Conservation (phyloP, 179 eudicot species). For the Drosera spatulata region DNA sequence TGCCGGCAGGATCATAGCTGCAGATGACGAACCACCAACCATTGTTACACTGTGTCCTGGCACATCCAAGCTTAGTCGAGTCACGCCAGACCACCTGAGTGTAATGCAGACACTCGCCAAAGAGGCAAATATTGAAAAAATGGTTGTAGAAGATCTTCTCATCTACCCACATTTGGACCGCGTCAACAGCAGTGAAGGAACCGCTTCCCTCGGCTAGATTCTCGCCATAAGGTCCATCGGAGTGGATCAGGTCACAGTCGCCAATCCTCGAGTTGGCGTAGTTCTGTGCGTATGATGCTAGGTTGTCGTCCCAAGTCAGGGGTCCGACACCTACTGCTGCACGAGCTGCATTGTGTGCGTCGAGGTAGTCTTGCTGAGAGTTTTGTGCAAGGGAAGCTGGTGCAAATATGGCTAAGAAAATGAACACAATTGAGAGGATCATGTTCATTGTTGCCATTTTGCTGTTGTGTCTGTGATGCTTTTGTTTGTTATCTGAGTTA, state of each 20-base stretch:
- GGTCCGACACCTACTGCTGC: conserved; percentile 23
- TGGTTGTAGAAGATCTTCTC: conserved; percentile 22
- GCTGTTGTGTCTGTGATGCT: no score
- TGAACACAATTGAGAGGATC: not conserved
- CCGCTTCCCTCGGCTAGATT: conserved; percentile 29
- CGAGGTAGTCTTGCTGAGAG: conserved; percentile 29
- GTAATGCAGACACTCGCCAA: conserved; percentile 32
- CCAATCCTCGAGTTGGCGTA: conserved; percentile 21
- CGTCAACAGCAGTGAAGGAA: conserved; percentile 14
- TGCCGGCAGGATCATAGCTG: conserved; percentile 20
- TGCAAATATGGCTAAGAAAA: not conserved
- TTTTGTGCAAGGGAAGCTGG: conserved; percentile 25
- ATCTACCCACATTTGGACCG: conserved; percentile 32
- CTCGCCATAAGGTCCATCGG: conserved; percentile 40
- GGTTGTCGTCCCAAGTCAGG: conserved; percentile 18
- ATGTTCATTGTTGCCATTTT: no score
- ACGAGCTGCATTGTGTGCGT: conserved; percentile 34
- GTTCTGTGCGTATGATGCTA: conserved; percentile 26
- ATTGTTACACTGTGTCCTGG: conserved; percentile 28
- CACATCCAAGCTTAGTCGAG: conserved; percentile 41
- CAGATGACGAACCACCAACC: conserved; percentile 17
- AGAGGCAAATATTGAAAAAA: conserved; percentile 22
- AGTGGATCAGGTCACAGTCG: conserved; percentile 31
- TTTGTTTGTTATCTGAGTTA: no score
- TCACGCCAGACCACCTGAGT: conserved; percentile 54